Base-by-base conservation (phyloP, 2,329 filamentous ascomycete genomes). In the Blastomyces silverae region DNA sequence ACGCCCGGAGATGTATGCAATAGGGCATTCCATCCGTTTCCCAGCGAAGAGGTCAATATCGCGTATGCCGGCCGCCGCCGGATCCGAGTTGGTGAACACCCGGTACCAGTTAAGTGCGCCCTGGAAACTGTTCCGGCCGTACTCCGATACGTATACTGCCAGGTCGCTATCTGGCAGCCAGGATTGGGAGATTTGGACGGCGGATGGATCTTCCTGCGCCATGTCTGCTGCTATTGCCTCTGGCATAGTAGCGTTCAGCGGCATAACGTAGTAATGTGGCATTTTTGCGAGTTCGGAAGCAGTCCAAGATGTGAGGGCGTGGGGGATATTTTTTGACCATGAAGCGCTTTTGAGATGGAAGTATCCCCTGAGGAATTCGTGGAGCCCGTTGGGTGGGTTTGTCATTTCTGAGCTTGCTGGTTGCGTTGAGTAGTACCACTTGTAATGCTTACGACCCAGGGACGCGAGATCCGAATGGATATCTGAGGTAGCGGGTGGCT, bases 241-340 rank as follows among this genome's bases (percentile, higher is more conserved):
- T 0, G 85, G 84, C 84, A 90, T 89, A 0, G 80, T 82, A 10
- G 79, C 76, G 58, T 82, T 70, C 2, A 81, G 73, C 0, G 80
- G 83, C 86, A 90, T 87, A 69, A 89, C 80, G 75, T 90, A 90
- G 77, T 89, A 89, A 62, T 84, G 79, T 0, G 87, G 87, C 79
- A 90, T 81, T 65, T 83, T 79, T 1, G 79, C 80, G 1, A 90
- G 72, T 56, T 86, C 82, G 15, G 77, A 72, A 0, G 86, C 86
- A 1, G 75, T 80, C 85, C 85, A 89, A 1, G 74, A 77, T 15
- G 76, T 67, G 5, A 89, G 76, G 0, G 84, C 80, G 39, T 78
- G 76, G 0, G 87, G 85, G 0, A 79, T 70, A 69, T 86, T 86
- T 4, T 79, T 77, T 4, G 74, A 70, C 84, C 84, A 89, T 64